Evolutionary conservation across 345 rosid genomes (phyloP).

Genomic region (Xanthoceras sorbifolium): DNA sequence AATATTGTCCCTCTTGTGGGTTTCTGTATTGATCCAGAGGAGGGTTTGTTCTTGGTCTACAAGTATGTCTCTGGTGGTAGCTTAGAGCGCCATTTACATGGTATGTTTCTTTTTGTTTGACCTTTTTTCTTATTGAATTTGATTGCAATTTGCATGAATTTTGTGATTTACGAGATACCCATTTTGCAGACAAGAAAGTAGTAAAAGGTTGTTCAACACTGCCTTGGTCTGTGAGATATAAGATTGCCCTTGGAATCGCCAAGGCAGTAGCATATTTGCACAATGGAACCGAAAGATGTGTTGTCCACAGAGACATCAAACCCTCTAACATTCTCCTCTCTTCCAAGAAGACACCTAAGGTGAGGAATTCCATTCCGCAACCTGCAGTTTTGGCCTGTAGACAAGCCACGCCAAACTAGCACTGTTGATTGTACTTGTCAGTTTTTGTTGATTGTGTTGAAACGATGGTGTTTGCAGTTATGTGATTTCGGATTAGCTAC

Average conservation of each 20-base stretch:
- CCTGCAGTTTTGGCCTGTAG: too few species aligned
- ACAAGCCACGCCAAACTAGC: too few species aligned
- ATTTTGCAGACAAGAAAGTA: constrained; percentile 59
- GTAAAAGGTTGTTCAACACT: constrained; percentile 41
- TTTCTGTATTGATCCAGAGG: constrained; percentile 84
- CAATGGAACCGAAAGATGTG: constrained; percentile 81
- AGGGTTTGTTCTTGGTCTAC: constrained; percentile 91
- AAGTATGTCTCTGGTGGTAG: constrained; percentile 90
- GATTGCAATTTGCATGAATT: constrained; percentile 14
- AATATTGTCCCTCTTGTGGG: constrained; percentile 85
- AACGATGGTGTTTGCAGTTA: constrained; percentile 46
- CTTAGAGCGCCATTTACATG: constrained; percentile 82
- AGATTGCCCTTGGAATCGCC: constrained; percentile 81
- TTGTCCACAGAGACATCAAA: constrained; percentile 94
- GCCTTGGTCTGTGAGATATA: constrained; percentile 79
- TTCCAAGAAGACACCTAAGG: constrained; percentile 81
- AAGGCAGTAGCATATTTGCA: constrained; percentile 80
- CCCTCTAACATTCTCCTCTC: constrained; percentile 95
- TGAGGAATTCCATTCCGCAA: constrained; percentile 17
- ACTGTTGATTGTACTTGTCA: background rate
- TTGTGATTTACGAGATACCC: background rate
- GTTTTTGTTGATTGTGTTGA: background rate
- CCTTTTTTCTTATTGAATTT: constrained; percentile 7
- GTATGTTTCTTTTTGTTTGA: constrained; percentile 35
- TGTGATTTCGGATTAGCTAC: constrained; percentile 96